Percentiles rank a stretch among this genome's conserved stretches.
Conservation (phyloP, 345 rosid genomes). For the Brassica cretica region DNA sequence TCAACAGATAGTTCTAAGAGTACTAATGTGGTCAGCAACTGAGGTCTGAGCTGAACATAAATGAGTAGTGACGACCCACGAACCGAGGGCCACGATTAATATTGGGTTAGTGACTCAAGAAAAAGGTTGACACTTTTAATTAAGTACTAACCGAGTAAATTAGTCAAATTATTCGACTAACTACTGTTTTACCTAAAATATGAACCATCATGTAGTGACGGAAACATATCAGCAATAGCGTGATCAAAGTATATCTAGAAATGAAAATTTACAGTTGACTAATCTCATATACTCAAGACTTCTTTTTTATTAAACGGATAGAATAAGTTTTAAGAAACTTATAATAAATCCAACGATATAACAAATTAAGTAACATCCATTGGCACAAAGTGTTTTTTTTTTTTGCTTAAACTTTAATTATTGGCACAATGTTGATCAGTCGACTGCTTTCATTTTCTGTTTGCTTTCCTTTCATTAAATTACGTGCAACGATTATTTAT, state of each 20-base stretch:
- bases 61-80: conserved; percentile 7
- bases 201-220: background rate
- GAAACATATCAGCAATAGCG: background rate
- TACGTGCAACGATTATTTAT: background rate
- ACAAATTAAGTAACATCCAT: background rate
- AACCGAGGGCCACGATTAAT: background rate
- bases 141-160: conserved; percentile 11
- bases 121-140: background rate
- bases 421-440: background rate
- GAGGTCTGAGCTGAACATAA: background rate
- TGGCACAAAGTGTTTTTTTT: background rate
- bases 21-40: conserved; percentile 7
- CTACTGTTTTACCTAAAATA: conserved; percentile 24
- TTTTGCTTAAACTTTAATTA: background rate
- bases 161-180: conserved; percentile 29
- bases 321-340: background rate
- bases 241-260: background rate
- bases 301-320: background rate
- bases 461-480: background rate
- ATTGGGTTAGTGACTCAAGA: conserved; percentile 33
- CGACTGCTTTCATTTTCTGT: background rate
- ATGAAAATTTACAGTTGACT: background rate
- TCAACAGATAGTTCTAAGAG: background rate
- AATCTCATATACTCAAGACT: background rate
- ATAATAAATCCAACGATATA: background rate